A percentile compares a stretch with the other conserved stretches of the same genome.
Evolutionary conservation across 2,329 filamentous ascomycete species (phyloP).

Genomic region (Blastomyces silverae): DNA sequence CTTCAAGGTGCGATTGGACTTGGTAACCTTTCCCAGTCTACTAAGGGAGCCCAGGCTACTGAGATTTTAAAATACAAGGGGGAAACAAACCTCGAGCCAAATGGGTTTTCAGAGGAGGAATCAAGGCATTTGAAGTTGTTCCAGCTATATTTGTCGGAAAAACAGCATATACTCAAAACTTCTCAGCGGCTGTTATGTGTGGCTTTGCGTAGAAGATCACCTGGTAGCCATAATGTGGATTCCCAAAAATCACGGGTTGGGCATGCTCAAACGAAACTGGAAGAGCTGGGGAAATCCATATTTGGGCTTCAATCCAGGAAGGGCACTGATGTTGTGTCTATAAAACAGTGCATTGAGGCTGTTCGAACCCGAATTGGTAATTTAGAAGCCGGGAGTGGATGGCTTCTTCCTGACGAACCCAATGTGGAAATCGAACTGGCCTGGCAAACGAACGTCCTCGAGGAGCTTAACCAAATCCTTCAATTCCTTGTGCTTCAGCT

Average conservation of each 20-base stretch:
- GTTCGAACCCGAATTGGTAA: constrained; percentile 31
- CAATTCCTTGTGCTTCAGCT: constrained; percentile 66
- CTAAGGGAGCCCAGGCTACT: constrained; percentile 24
- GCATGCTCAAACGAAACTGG: constrained; percentile 21
- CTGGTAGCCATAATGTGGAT: constrained; percentile 18
- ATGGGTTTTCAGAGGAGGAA: constrained; percentile 55
- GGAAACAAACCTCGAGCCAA: constrained; percentile 28
- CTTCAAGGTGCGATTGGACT: constrained; percentile 57
- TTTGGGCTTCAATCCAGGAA: constrained; percentile 29
- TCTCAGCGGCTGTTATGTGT: constrained; percentile 46
- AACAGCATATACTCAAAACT: constrained; percentile 60
- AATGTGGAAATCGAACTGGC: constrained; percentile 51
- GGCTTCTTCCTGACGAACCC: constrained; percentile 44
- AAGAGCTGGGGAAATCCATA: constrained; percentile 28
- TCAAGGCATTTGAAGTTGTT: constrained; percentile 62
- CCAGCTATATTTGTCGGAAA: constrained; percentile 63
- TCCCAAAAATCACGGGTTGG: constrained; percentile 16
- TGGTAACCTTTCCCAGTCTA: constrained; percentile 18
- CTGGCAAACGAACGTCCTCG: constrained; percentile 58
- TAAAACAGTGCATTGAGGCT: constrained; percentile 33
- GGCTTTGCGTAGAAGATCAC: constrained; percentile 27
- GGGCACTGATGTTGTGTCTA: constrained; percentile 24
- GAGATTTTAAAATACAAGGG: constrained; percentile 31
- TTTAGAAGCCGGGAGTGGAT: constrained; percentile 37
- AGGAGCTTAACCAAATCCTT: constrained; percentile 66